Evolutionary conservation across 768 basidiomycete species (phyloP), one percentile per base, ranked within the genome.

Genomic region (Pleurotus djamor): DNA sequence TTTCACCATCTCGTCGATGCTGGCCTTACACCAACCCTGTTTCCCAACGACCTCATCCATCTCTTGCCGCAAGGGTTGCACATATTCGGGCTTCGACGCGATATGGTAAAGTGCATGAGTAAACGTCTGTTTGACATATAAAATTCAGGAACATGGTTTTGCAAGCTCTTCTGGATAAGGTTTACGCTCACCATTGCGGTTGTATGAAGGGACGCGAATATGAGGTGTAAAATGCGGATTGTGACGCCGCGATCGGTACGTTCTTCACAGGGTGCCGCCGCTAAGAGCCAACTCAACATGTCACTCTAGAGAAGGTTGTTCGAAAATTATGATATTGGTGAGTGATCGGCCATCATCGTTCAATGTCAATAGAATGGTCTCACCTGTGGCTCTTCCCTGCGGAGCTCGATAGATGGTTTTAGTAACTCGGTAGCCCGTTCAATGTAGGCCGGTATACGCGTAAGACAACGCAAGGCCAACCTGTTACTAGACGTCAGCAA

Each of bases 201-300:
- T 0, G 76, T 73, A 61, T 78, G 76, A 28, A 66, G 66, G 5
- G 71, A 66, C 1, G 71, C 71, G 49, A 78, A 76, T 63, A 76
- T 77, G 38, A 75, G 44, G 34, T 67, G 57, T 6, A 79, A 67
- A 2, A 77, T 63, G 8, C 70, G 68, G 16, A 66, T 37, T 1
- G 59, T 54, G 37, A 68, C 48, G 14, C 50, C 56, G 16, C 48
- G 48, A 32, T 57, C 43, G 9, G 57, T 58, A 32, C 58, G 55
- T 10, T 64, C 57, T 4, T 48, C 6, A 10, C 51, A 52, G 16
- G 57, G 43, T 9, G 63, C 61, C n/a, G 62, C 59, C 8, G 65
- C 64, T 50, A 68, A 56, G 5, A 66, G 33, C 67, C 67, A 68
- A 10, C 60, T 61, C 8, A 68, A 43, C 51, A 66, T 54, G 38